phyloP scores from a whole-genome alignment of 345 rosid genomes.

The Barbarea vulgaris region DNA sequence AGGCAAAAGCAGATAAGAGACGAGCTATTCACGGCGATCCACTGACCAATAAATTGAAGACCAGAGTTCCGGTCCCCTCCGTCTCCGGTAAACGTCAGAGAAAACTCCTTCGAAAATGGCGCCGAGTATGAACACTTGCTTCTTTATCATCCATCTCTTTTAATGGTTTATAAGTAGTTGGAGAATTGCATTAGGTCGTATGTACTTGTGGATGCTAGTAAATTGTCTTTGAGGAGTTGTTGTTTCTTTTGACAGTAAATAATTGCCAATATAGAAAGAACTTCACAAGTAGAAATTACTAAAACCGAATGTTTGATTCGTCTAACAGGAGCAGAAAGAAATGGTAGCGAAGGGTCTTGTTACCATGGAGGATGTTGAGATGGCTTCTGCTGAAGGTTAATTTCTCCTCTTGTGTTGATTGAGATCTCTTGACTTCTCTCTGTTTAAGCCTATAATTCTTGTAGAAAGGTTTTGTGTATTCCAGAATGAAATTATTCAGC shows the following conservation, averaged over 20 bases:
- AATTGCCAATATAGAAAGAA: background rate
- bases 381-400: constrained; percentile 62
- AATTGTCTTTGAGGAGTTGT: background rate
- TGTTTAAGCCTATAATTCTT: background rate
- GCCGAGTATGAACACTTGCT: constrained; percentile 50
- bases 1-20: constrained; percentile 53
- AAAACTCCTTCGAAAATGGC: constrained; percentile 80
- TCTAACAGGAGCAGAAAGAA: constrained; percentile 73
- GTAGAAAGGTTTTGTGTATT: background rate
- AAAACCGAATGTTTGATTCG: background rate
- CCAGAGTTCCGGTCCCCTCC: constrained; percentile 47
- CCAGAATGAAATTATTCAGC: background rate
- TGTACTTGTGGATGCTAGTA: background rate
- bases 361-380: constrained; percentile 75
- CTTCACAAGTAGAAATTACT: background rate
- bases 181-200: background rate
- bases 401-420: background rate
- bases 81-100: constrained; percentile 81
- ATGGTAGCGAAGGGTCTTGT: constrained; percentile 69
- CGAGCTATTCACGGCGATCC: constrained; percentile 75
- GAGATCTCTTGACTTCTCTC: background rate
- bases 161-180: background rate
- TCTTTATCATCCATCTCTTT: background rate
- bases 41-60: constrained; percentile 56
- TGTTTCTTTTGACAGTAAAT: background rate